A percentile compares a stretch with the other conserved stretches of the same genome.
Evolutionary conservation across 1,139 yeast genomes (phyloP).

Genomic region (Saccharomyces hybrid): DNA sequence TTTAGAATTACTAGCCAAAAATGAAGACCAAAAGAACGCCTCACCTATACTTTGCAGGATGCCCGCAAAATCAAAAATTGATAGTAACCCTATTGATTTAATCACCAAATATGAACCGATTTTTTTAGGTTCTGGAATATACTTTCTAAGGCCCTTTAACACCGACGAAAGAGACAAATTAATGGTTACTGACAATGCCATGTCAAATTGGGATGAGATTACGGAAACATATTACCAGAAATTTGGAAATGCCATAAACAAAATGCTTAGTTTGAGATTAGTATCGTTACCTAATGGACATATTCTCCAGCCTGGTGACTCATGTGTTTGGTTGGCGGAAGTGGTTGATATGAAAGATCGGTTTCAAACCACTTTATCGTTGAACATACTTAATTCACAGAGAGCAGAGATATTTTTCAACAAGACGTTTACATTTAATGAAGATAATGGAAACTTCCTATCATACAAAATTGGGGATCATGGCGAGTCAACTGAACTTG

Average conservation of each 20-base stretch:
- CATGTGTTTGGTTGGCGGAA: conserved; percentile 20
- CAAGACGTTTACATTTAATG: neutral
- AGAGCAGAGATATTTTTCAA: neutral
- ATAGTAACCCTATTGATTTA: conserved; percentile 11
- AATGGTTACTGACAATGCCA: conserved; percentile 16
- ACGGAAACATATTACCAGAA: conserved; percentile 8
- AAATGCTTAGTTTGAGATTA: conserved; percentile 13
- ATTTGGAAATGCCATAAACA: conserved; percentile 17
- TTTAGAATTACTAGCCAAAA: conserved; percentile 22
- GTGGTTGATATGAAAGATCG: conserved; percentile 18
- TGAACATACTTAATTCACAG: neutral
- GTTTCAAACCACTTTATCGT: conserved; percentile 1
- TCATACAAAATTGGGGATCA: neutral
- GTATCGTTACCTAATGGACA: conserved; percentile 15
- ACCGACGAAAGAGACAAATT: conserved; percentile 9
- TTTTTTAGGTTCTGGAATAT: conserved; percentile 22
- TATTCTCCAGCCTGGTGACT: conserved; percentile 13
- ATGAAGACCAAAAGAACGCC: conserved; percentile 20
- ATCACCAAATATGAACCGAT: conserved; percentile 17
- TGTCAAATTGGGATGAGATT: conserved; percentile 3
- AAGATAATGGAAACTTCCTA: neutral
- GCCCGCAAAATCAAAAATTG: neutral
- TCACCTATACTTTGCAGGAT: conserved; percentile 15
- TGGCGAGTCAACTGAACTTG: neutral
- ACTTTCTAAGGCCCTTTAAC: conserved; percentile 14